phyloP scores from a whole-genome alignment of 1,139 yeast genomes.

The Blastobotrys indianensis region DNA sequence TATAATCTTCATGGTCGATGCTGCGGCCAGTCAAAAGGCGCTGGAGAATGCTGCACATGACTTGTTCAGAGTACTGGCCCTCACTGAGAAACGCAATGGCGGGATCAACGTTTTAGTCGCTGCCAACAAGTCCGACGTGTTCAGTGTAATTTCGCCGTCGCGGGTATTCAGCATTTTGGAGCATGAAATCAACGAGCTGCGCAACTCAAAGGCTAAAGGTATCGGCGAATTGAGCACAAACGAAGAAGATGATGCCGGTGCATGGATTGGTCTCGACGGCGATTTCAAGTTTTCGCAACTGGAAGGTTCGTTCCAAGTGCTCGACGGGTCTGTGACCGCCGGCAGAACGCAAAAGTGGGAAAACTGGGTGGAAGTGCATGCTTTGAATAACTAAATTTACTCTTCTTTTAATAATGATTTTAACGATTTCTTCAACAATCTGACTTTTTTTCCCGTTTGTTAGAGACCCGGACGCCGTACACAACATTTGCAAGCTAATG shows the following conservation, averaged over 20 bases:
- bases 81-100: conserved; percentile 29
- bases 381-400: conserved; percentile 22
- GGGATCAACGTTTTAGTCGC: conserved; percentile 73
- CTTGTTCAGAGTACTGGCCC: conserved; percentile 29
- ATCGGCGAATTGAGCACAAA: conserved; percentile 37
- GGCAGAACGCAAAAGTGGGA: conserved; percentile 55
- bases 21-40: conserved; percentile 30
- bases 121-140: conserved; percentile 46
- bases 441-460: background rate
- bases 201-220: conserved; percentile 42
- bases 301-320: conserved; percentile 68
- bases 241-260: conserved; percentile 35
- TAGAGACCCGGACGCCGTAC: too few relatives aligned
- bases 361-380: conserved; percentile 72
- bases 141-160: conserved; percentile 67
- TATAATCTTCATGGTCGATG: conserved; percentile 57
- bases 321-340: conserved; percentile 63
- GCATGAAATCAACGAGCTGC: conserved; percentile 53
- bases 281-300: conserved; percentile 56
- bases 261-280: conserved; percentile 42
- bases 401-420: background rate
- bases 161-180: conserved; percentile 58
- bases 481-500: too few relatives aligned
- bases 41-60: conserved; percentile 31
- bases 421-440: background rate